A percentile compares a stretch with the other conserved stretches of the same genome.
phyloP scores from a whole-genome alignment of 1,284 basidiomycete species.

The Rhodotorula sp. region DNA sequence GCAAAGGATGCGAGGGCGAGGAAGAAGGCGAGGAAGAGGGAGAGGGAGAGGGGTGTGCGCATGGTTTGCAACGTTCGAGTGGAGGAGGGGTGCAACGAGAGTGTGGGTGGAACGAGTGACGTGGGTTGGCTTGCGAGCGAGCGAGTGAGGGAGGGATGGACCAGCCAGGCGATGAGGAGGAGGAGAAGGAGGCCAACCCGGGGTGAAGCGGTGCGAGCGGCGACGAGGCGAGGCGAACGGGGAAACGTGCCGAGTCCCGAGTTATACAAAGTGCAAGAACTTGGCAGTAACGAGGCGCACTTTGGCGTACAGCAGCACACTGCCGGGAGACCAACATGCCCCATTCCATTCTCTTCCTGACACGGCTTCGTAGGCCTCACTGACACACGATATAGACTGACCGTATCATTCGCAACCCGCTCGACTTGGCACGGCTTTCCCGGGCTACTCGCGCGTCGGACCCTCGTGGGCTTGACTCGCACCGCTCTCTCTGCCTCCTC shows the following conservation, averaged over 20 bases:
- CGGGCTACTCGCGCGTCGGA: no score
- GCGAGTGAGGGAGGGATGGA: not conserved
- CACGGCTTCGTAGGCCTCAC: no score
- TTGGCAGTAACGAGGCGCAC: constrained; percentile 43
- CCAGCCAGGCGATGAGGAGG: not conserved
- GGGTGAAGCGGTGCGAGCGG: not conserved
- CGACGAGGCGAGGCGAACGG: not conserved
- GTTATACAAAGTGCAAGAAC: not conserved
- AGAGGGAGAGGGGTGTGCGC: not conserved
- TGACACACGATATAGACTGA: no score
- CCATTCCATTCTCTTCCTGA: no score
- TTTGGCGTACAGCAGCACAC: no score
- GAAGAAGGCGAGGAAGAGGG: not conserved
- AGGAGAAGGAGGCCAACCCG: not conserved
- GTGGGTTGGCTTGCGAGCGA: not conserved
- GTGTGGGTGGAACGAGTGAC: not conserved
- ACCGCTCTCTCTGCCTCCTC: no score
- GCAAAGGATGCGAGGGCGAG: not conserved
- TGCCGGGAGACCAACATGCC: no score
- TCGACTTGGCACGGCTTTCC: no score
- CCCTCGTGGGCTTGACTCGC: no score
- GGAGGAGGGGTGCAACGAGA: not conserved
- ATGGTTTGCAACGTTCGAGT: not conserved
- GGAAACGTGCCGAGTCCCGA: no score
- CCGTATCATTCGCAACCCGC: no score